These are phyloP conservation scores for Psidium friedrichsthalianum DNA, from an alignment of 345 rosid species.

Conservation along the genomic window DNA sequence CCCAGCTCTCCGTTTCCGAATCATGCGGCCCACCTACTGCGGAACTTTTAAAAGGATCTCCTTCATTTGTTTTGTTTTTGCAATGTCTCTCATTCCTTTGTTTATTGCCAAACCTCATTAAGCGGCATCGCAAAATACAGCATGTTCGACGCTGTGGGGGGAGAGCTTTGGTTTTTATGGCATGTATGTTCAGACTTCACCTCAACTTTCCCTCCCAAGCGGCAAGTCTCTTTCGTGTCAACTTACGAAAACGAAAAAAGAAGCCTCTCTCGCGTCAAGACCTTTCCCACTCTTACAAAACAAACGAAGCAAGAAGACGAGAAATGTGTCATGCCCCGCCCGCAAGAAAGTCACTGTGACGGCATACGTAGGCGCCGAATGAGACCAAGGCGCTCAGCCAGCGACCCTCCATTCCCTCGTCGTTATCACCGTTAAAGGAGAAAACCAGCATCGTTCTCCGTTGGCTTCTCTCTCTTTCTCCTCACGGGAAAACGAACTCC, in stretches of 20 bases:
- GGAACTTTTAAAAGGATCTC: not conserved
- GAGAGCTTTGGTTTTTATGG: not conserved
- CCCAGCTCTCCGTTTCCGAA: not conserved
- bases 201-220: not conserved
- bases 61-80: not conserved
- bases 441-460: not conserved
- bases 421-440: constrained; percentile 11
- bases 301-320: not conserved
- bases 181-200: not conserved
- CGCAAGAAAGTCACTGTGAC: not conserved
- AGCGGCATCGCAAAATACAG: not conserved
- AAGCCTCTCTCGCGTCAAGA: not conserved
- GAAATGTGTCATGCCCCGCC: not conserved
- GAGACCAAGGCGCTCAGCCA: not conserved
- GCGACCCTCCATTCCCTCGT: not conserved
- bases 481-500: not conserved
- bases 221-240: not conserved
- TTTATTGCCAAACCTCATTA: not conserved
- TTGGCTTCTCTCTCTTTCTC: not conserved
- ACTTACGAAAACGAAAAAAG: not conserved
- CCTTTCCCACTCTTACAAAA: not conserved
- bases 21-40: not conserved
- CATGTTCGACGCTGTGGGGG: not conserved
- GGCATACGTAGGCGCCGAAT: not conserved
- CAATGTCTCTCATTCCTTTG: not conserved